Evolutionary conservation across 352 stramenopile genomes (phyloP).

Genomic region (Plasmopara halstedii): DNA sequence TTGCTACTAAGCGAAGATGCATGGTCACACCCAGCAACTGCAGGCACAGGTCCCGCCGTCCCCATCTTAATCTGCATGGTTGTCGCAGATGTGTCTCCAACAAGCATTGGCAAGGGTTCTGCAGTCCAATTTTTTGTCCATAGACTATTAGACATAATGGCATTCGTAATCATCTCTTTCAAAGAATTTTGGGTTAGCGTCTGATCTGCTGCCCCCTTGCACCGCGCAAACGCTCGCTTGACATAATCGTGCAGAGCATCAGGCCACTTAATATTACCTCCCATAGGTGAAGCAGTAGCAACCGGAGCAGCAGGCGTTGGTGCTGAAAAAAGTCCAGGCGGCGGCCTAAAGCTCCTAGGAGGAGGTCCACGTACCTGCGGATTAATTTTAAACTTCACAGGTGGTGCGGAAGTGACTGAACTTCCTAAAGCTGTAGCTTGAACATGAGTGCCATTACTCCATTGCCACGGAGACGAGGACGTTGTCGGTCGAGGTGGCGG

Average conservation of each 20-base stretch:
- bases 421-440: slow-evolving; percentile 2
- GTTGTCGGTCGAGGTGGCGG: slow-evolving; percentile 29
- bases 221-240: slow-evolving; percentile 75
- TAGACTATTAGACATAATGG: slow-evolving; percentile 75
- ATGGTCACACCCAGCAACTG: slow-evolving; percentile 4
- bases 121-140: slow-evolving; percentile 81
- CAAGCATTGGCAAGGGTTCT: slow-evolving; percentile 64
- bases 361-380: slow-evolving; percentile 9
- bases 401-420: slow-evolving; percentile 16
- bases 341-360: slow-evolving; percentile 13
- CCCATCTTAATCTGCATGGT: slow-evolving; percentile 20
- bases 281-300: slow-evolving; percentile 12
- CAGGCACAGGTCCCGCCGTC: slow-evolving; percentile 12
- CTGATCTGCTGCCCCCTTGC: slow-evolving; percentile 69
- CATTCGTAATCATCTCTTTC: slow-evolving; percentile 78
- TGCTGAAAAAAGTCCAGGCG: slow-evolving; percentile 8
- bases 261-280: slow-evolving; percentile 66
- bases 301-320: slow-evolving; percentile 5
- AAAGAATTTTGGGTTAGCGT: slow-evolving; percentile 66
- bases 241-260: slow-evolving; percentile 81
- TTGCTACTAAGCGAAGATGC: slow-evolving; percentile 20
- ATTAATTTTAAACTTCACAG: slow-evolving; percentile 41
- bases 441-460: slow-evolving; percentile 36
- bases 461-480: slow-evolving; percentile 51
- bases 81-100: slow-evolving; percentile 31